These are phyloP conservation scores for Neoboletus magnificus DNA, from an alignment of 768 basidiomycete genomes.

Conservation along the genomic window DNA sequence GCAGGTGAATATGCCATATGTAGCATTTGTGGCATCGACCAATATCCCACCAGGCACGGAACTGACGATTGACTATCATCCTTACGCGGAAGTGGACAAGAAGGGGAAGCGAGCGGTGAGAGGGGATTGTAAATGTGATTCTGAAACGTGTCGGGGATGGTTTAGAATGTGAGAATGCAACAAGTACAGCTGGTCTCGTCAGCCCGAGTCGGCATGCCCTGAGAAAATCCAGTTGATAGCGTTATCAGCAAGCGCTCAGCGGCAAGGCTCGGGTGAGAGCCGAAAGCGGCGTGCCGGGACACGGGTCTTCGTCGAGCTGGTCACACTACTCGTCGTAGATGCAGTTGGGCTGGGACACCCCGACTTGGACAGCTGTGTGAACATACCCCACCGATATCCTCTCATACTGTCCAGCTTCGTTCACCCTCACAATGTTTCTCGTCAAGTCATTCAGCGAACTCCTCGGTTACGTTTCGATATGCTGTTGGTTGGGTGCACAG, in stretches of 20 bases:
- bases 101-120: slow-evolving; percentile 28
- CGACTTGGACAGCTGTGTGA: slow-evolving; percentile 10
- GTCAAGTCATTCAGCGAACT: slow-evolving; percentile 49
- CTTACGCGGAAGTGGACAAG: slow-evolving; percentile 32
- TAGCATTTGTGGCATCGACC: slow-evolving; percentile 52
- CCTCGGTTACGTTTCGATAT: slow-evolving; percentile 69
- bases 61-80: slow-evolving; percentile 65
- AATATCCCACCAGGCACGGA: slow-evolving; percentile 52
- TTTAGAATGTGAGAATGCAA: slow-evolving; percentile 15
- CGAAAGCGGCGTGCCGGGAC: not conserved
- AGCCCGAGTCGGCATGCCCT: too few species aligned
- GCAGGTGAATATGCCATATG: slow-evolving; percentile 58
- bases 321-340: not conserved
- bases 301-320: not conserved
- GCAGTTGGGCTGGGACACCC: not conserved
- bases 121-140: slow-evolving; percentile 37
- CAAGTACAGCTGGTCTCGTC: too few species aligned
- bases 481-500: slow-evolving; percentile 83
- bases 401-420: not conserved
- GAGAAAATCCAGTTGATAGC: too few species aligned
- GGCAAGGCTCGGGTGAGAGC: not conserved
- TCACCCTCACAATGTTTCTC: slow-evolving; percentile 15
- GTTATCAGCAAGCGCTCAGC: too few species aligned
- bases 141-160: slow-evolving; percentile 38
- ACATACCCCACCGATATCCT: slow-evolving; percentile 16